Evolutionary conservation across 2,329 filamentous ascomycete genomes (phyloP).

Genomic region (Ramularia collo-cygni): DNA sequence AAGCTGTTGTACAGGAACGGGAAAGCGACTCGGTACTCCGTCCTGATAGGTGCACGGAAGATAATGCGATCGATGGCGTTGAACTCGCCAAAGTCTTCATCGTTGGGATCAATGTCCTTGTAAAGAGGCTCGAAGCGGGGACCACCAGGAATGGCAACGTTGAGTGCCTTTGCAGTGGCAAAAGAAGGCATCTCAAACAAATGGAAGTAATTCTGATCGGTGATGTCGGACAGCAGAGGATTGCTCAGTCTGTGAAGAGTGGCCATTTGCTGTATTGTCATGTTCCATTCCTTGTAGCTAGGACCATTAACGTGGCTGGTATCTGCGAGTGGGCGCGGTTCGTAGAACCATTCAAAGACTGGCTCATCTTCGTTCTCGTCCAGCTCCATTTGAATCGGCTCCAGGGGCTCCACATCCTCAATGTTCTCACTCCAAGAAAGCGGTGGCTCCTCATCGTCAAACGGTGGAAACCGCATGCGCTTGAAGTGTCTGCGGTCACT

Average conservation of each 20-base stretch:
- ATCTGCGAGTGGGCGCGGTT: conserved; percentile 82
- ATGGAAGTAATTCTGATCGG: conserved; percentile 96
- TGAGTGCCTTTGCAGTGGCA: conserved; percentile 90
- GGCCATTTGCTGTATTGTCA: conserved; percentile 91
- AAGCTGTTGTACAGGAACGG: conserved; percentile 95
- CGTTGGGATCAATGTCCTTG: conserved; percentile 97
- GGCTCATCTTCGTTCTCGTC: conserved; percentile 88
- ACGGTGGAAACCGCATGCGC: conserved; percentile 96
- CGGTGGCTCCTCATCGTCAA: conserved; percentile 96
- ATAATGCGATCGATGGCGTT: conserved; percentile 99
- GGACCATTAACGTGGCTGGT: conserved; percentile 92
- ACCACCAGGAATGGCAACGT: conserved; percentile 95
- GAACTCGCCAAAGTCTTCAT: conserved; percentile 98
- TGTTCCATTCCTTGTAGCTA: conserved; percentile 94
- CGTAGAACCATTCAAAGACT: conserved; percentile 96
- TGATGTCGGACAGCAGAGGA: conserved; percentile 81
- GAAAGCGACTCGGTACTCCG: conserved; percentile 90
- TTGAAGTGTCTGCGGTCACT: conserved; percentile 94
- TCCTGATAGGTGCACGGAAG: conserved; percentile 89
- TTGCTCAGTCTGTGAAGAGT: conserved; percentile 86
- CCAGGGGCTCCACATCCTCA: conserved; percentile 92
- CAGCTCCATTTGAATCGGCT: conserved; percentile 97
- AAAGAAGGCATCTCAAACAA: conserved; percentile 95
- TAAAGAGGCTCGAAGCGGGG: conserved; percentile 95
- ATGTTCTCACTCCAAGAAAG: conserved; percentile 98